Evolutionary conservation across 2,329 filamentous ascomycete genomes (phyloP).

Genomic region (Colletotrichum sp.): DNA sequence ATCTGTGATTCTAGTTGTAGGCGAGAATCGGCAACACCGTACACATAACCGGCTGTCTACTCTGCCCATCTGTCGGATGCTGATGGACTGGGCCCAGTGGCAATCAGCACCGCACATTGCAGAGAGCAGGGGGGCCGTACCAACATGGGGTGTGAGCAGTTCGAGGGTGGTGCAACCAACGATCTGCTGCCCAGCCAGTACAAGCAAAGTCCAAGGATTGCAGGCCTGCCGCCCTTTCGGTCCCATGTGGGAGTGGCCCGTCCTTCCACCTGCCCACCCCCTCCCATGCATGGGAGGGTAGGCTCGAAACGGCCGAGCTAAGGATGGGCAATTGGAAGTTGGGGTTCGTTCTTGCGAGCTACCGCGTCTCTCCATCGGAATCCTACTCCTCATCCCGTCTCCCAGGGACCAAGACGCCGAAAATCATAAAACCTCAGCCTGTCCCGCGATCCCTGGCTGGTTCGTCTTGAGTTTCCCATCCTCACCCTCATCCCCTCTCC

Average conservation of each 20-base stretch:
- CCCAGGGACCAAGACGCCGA: background rate
- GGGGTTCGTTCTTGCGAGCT: background rate
- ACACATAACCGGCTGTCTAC: background rate
- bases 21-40: background rate
- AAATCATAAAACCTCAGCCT: conserved; percentile 22
- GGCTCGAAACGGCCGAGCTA: background rate
- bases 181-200: conserved; percentile 10
- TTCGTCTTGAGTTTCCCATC: conserved; percentile 14
- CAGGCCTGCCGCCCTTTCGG: conserved; percentile 16
- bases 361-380: conserved; percentile 4
- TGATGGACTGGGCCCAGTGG: background rate
- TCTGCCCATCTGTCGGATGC: background rate
- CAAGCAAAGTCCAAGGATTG: background rate
- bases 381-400: conserved; percentile 5
- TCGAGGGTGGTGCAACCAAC: conserved; percentile 8
- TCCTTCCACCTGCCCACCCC: background rate
- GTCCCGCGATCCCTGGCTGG: conserved; percentile 13
- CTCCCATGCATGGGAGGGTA: conserved; percentile 3
- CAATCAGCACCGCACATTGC: background rate
- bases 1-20: background rate
- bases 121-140: background rate
- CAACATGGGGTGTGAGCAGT: background rate
- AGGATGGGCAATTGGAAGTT: background rate
- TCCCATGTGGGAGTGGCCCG: conserved; percentile 9
- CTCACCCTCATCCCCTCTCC: conserved; percentile 10